Evolutionary conservation across 495 filamentous ascomycete genomes (phyloP), one percentile per base, ranked within the genome.

Genomic region (Hypoxylon subgilvum): DNA sequence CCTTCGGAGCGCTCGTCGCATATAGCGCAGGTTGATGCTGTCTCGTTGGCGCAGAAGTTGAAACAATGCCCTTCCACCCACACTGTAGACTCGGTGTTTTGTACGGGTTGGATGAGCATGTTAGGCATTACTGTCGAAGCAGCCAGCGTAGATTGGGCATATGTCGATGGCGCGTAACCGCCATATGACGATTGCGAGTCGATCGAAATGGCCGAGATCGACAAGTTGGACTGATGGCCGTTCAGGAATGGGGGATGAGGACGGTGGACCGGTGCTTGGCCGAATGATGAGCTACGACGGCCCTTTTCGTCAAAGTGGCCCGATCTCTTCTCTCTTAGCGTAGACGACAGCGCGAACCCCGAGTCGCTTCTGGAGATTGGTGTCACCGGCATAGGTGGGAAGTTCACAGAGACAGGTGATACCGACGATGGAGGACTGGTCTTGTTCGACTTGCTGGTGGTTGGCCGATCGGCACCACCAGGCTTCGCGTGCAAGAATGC

Each of bases 61-160:
- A 98, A 82, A 70, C 88, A 95, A 76, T 98, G 94, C 0, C 94
- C 94, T 73, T 98, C 94, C 2, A 91, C 85, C 94, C 93, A 97
- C 54, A 87, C 85, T 3, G 84, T 91, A 25, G 85, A 92, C 30
- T 96, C 91, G 2, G 88, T 90, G 65, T 96, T 95, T 28, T 83
- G 79, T 6, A 96, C 89, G 2, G 89, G 91, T 67, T 96, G 91
- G 58, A 90, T 78, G 40, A 90, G 77, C 74, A 95, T 84, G 68
- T 91, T 90, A 9, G 94, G 93, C 84, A 98, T 96, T 65, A 98
- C 87, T 0, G 94, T 98, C 10, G 91, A 96, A n/a, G 94, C 94
- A 23, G 94, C 94, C n/a, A 97, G 81, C 7, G 94, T 98, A 12
- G 92, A 96, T 65, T 93, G 90, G 2, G 94, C 94, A 73, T 97